Evolutionary conservation across 768 basidiomycete species (phyloP).

Genomic region (Leccinellum rugosiceps): DNA sequence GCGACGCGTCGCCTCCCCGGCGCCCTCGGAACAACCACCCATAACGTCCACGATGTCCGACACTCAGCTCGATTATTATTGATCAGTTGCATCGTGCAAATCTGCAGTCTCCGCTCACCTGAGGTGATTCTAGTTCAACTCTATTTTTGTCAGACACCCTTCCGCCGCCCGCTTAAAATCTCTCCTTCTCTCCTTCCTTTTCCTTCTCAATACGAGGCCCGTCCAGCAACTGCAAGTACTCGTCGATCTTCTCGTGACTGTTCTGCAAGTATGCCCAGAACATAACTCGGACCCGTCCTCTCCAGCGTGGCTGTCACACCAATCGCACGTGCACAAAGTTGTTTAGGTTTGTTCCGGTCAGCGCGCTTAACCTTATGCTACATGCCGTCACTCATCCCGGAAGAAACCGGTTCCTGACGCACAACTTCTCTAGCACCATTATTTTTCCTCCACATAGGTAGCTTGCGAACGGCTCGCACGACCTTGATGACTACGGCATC

Average conservation of each 20-base stretch:
- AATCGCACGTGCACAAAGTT: not conserved
- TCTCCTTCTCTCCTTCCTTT: not conserved
- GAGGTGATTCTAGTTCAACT: not conserved
- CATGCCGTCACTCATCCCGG: not conserved
- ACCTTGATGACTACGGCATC: slow-evolving; percentile 11
- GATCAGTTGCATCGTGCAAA: not conserved
- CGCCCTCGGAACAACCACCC: not conserved
- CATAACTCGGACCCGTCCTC: not conserved
- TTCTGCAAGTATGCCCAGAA: no score
- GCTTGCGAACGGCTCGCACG: not conserved
- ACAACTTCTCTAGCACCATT: not conserved
- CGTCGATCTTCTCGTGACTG: not conserved
- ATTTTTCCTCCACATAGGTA: not conserved
- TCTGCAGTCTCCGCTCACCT: not conserved
- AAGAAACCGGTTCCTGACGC: slow-evolving; percentile 15
- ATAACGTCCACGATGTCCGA: not conserved
- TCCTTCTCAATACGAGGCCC: not conserved
- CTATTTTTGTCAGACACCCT: not conserved
- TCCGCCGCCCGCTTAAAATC: not conserved
- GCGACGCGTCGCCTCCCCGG: not conserved
- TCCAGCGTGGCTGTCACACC: not conserved
- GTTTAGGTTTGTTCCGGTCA: not conserved
- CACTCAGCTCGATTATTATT: not conserved
- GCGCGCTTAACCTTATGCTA: not conserved
- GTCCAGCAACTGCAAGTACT: not conserved